These are phyloP conservation scores for Piromyces finnis DNA, from an alignment of 192 early-diverging fungal species.

Conservation along the genomic window DNA sequence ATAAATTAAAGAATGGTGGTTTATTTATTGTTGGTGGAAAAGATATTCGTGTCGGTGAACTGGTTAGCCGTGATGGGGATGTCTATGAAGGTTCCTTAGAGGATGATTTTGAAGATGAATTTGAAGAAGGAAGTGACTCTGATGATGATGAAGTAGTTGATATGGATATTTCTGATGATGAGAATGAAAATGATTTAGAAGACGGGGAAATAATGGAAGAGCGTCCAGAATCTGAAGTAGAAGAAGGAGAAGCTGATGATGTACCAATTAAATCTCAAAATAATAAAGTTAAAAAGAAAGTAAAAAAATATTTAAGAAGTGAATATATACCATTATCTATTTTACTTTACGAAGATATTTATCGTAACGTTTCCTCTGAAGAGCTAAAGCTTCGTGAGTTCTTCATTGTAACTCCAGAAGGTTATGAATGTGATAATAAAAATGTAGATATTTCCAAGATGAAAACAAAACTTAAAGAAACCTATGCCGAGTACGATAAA, in stretches of 20 bases:
- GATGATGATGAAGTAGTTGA: neutral
- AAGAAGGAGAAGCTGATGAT: neutral
- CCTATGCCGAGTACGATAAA: neutral
- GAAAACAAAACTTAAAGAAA: neutral
- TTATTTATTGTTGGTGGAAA: constrained; percentile 14
- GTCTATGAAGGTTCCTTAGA: neutral
- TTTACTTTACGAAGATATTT: neutral
- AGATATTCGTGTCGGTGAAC: constrained; percentile 7
- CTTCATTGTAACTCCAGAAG: neutral
- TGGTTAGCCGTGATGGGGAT: neutral
- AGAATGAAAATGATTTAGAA: neutral
- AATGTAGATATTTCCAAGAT: neutral
- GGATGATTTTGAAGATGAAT: neutral
- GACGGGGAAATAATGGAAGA: neutral
- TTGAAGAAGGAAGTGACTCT: neutral
- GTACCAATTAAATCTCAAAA: neutral
- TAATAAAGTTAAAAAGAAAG: neutral
- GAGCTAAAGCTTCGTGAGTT: neutral
- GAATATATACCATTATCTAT: neutral
- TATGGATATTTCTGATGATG: neutral
- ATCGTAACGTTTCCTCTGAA: neutral
- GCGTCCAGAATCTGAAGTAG: too few species aligned
- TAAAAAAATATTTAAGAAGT: neutral
- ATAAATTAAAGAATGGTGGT: constrained; percentile 6
- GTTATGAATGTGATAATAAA: neutral